These are phyloP conservation scores for Claviceps pazoutovae DNA, from an alignment of 2,329 filamentous ascomycete genomes.

Conservation along the genomic window DNA sequence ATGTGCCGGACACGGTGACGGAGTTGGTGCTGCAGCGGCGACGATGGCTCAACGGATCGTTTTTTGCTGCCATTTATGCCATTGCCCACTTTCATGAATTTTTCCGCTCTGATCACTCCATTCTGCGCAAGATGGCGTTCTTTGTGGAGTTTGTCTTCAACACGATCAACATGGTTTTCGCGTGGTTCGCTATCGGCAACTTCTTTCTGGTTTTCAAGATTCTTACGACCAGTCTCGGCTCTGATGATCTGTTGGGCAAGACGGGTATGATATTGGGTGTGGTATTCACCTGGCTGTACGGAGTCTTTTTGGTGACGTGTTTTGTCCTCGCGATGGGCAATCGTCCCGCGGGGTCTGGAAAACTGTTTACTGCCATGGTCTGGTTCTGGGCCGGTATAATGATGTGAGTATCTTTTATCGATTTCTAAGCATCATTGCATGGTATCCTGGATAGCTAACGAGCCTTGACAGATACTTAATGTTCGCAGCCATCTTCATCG, in stretches of 20 bases:
- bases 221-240: conserved; percentile 72
- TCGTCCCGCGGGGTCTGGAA: conserved; percentile 83
- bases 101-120: conserved; percentile 81
- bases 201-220: conserved; percentile 99
- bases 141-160: conserved; percentile 90
- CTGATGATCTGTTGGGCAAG: conserved; percentile 53
- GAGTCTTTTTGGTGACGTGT: conserved; percentile 80
- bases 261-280: conserved; percentile 71
- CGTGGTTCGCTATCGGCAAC: conserved; percentile 96
- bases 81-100: conserved; percentile 93
- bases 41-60: conserved; percentile 95
- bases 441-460: not conserved
- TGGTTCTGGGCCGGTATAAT: conserved; percentile 96
- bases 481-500: conserved; percentile 91
- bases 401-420: conserved; percentile 44
- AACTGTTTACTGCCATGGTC: conserved; percentile 93
- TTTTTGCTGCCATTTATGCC: conserved; percentile 94
- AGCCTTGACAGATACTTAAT: conserved; percentile 56
- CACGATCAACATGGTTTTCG: conserved; percentile 92
- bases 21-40: conserved; percentile 92
- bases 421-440: not conserved
- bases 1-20: conserved; percentile 86
- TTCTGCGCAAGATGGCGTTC: conserved; percentile 78
- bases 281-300: conserved; percentile 92
- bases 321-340: conserved; percentile 93